Base-by-base conservation (phyloP, 108 stramenopile genomes). In the Cyclotella baltica region DNA sequence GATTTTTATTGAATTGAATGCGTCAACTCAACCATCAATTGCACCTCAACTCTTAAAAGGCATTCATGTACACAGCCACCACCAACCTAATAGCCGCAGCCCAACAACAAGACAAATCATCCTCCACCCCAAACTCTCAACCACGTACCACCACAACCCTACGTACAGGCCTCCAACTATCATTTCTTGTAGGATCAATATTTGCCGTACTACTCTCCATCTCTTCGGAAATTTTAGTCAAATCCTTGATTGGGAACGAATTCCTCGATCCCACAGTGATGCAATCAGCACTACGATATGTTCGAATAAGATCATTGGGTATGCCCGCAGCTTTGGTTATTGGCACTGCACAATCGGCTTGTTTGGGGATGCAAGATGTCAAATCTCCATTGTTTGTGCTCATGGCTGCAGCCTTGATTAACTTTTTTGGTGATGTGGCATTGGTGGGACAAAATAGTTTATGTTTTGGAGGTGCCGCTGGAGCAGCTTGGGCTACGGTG, bases 401-500 rank as follows among this genome's bases (percentile, higher is more conserved):
- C 22, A 67, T 83, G 37, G 90, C 91, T 1, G 95, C 95, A 2
- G 95, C 95, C 3, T 48, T 90, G 2, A 88, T 93, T 57, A 96
- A 96, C 65, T 88, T 91, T 64, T 75, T 88, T 13, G 91, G 91
- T 10, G 95, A 96, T 76, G 70, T 83, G 33, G 30, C 87, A 3
- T 85, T 96, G 35, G 93, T 95, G 1, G 83, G 90, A 4, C 67
- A 70, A 28, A 55, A 62, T 2, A 73, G 89, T 70, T 69, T 80
- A 0, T 83, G 80, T 78, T 80, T 94, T 57, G 91, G 93, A 23
- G 95, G 95, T 13, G 88, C 91, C 0, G 90, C 92, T 0, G 95
- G 95, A 28, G 95, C 95, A 11, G 92, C 95, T n/a, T 96, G 95
- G 95, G 95, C 95, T 1, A 96, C 95, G 3, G 88, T 90, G 23